Evolutionary conservation across 371 early-diverging fungal genomes (phyloP).

Genomic region (Ordospora colligata): DNA sequence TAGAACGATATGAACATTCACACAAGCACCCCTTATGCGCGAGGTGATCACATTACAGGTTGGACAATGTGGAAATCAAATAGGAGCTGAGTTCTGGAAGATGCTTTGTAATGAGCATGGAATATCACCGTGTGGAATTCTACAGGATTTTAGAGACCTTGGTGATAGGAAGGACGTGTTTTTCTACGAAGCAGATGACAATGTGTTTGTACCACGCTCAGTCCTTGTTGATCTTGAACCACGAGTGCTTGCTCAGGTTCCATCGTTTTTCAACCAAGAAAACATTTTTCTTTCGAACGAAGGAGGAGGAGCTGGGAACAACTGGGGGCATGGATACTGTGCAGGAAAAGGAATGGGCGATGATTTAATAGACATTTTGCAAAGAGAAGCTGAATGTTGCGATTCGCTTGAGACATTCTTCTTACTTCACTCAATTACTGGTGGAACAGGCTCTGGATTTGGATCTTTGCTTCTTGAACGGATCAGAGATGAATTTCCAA

Average conservation of each 20-base stretch:
- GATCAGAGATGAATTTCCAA: conserved; percentile 79
- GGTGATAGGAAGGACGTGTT: conserved; percentile 82
- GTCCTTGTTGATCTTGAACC: conserved; percentile 81
- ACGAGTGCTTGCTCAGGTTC: conserved; percentile 64
- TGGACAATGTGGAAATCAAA: conserved; percentile 92
- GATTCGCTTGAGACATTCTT: conserved; percentile 79
- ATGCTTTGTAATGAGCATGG: conserved; percentile 79
- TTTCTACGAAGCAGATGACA: conserved; percentile 91
- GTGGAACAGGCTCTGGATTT: conserved; percentile 88
- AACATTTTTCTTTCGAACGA: conserved; percentile 75
- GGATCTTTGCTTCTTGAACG: conserved; percentile 77
- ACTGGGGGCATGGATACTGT: conserved; percentile 78
- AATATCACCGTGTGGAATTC: conserved; percentile 69
- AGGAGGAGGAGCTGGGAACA: conserved; percentile 88
- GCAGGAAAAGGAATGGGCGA: conserved; percentile 70
- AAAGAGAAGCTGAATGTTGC: conserved; percentile 80
- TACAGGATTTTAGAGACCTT: neutral
- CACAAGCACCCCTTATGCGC: conserved; percentile 51
- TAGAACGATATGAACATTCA: neutral
- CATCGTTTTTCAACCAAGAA: conserved; percentile 67
- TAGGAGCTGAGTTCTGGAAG: conserved; percentile 82
- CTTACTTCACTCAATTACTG: conserved; percentile 80
- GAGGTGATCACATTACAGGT: conserved; percentile 84
- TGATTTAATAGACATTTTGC: conserved; percentile 78
- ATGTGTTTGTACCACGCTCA: conserved; percentile 79